phyloP scores from a whole-genome alignment of 768 basidiomycete species.

The Tulasnella sp. region DNA sequence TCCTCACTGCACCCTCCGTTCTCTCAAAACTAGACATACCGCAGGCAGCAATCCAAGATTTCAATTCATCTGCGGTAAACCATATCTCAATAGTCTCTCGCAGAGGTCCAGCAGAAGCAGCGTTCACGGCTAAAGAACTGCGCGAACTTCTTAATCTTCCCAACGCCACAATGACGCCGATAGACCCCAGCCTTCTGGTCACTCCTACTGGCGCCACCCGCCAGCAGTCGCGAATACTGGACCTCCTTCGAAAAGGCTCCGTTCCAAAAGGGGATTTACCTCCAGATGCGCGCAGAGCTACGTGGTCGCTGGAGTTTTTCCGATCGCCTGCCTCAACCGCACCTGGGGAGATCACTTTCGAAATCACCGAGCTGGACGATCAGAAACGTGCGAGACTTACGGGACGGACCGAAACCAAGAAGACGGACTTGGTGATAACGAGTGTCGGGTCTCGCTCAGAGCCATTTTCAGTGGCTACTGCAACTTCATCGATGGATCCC shows the following conservation, averaged over 20 bases:
- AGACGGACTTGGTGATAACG: constrained; percentile 71
- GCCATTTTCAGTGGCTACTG: constrained; percentile 26
- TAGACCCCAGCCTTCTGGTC: constrained; percentile 32
- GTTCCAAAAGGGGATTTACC: constrained; percentile 31
- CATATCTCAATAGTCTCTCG: constrained; percentile 76
- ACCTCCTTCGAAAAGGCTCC: constrained; percentile 55
- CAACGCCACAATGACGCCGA: constrained; percentile 53
- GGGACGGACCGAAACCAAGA: constrained; percentile 36
- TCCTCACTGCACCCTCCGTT: constrained; percentile 53
- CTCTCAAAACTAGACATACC: constrained; percentile 72
- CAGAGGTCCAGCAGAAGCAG: constrained; percentile 76
- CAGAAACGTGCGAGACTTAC: constrained; percentile 36
- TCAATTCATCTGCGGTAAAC: constrained; percentile 47
- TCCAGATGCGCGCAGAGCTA: constrained; percentile 35
- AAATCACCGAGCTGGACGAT: constrained; percentile 46
- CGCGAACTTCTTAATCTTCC: constrained; percentile 62
- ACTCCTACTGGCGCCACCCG: constrained; percentile 32
- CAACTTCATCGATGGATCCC: constrained; percentile 20
- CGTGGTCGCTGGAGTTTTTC: constrained; percentile 77
- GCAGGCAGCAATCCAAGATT: constrained; percentile 50
- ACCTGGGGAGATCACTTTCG: constrained; percentile 35
- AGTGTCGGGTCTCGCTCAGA: constrained; percentile 78
- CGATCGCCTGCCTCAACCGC: constrained; percentile 37
- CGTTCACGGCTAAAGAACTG: constrained; percentile 87
- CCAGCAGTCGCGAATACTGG: constrained; percentile 52